These are phyloP conservation scores for Fusarium sp. DNA, from an alignment of 2,329 filamentous ascomycete genomes.

Conservation along the genomic window DNA sequence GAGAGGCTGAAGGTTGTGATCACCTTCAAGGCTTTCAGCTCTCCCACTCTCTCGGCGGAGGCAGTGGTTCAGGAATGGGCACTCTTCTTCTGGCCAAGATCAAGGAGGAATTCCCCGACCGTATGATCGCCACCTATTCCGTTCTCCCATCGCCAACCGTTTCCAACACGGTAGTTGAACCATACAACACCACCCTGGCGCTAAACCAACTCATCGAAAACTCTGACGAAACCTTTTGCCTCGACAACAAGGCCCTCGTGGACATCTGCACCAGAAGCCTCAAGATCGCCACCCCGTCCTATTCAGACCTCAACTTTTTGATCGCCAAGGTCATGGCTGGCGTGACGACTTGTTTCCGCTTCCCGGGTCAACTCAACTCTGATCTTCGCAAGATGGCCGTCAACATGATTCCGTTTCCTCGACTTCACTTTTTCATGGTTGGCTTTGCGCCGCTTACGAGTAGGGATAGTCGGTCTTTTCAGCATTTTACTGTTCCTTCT, in stretches of 20 bases:
- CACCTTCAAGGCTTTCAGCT: slow-evolving; percentile 99
- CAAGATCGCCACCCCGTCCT: slow-evolving; percentile 98
- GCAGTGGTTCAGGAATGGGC: slow-evolving; percentile 99
- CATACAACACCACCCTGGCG: slow-evolving; percentile 99
- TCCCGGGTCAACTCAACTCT: slow-evolving; percentile 99
- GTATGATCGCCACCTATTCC: slow-evolving; percentile 99
- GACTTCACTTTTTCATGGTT: slow-evolving; percentile 99
- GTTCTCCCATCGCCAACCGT: slow-evolving; percentile 99
- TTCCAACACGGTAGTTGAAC: slow-evolving; percentile 99
- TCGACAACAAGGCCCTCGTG: slow-evolving; percentile 99
- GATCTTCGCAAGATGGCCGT: slow-evolving; percentile 99
- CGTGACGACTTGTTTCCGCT: slow-evolving; percentile 97
- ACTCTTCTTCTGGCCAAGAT: slow-evolving; percentile 99
- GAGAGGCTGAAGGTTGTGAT: slow-evolving; percentile 98
- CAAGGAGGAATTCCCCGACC: slow-evolving; percentile 99
- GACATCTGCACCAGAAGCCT: slow-evolving; percentile 99
- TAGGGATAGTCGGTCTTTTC: slow-evolving; percentile 87
- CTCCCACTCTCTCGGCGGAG: slow-evolving; percentile 99
- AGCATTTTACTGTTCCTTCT: slow-evolving; percentile 95
- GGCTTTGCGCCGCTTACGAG: slow-evolving; percentile 98
- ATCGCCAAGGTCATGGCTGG: slow-evolving; percentile 99
- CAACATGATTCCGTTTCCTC: slow-evolving; percentile 99
- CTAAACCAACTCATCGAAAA: slow-evolving; percentile 99
- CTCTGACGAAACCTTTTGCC: slow-evolving; percentile 99
- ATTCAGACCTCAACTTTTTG: slow-evolving; percentile 99